Evolutionary conservation across 345 rosid genomes (phyloP).

Genomic region (Hevea brasiliensis): DNA sequence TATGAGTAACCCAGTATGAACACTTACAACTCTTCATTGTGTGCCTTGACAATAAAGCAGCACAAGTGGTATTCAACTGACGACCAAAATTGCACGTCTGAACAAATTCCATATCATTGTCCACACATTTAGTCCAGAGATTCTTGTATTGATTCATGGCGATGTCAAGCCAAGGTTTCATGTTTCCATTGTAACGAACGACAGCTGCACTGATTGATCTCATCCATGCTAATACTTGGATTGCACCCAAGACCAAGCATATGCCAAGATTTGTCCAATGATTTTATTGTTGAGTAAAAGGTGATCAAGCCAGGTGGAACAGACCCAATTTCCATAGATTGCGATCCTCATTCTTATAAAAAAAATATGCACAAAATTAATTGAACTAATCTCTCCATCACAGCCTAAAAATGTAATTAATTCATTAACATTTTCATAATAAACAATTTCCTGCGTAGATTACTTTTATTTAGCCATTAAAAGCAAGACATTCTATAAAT

Average conservation of each 20-base stretch:
- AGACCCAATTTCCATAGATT: constrained; percentile 69
- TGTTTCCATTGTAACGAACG: constrained; percentile 88
- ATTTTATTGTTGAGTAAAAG: constrained; percentile 78
- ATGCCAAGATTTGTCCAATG: constrained; percentile 91
- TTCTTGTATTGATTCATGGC: constrained; percentile 86
- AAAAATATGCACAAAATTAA: neutral
- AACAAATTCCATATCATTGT: constrained; percentile 43
- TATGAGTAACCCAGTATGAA: constrained; percentile 29
- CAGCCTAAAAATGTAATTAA: neutral
- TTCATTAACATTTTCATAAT: neutral
- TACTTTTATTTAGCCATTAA: neutral
- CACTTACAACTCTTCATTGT: constrained; percentile 29
- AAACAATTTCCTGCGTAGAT: neutral
- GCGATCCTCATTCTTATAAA: constrained; percentile 62
- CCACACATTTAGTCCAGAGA: constrained; percentile 91
- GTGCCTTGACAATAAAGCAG: constrained; percentile 25
- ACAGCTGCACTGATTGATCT: constrained; percentile 83
- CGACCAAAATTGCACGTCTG: constrained; percentile 57
- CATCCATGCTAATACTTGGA: constrained; percentile 77
- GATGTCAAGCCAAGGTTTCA: constrained; percentile 98
- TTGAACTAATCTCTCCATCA: constrained; percentile 5
- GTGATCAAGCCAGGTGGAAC: too few relatives aligned
- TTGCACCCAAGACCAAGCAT: constrained; percentile 91
- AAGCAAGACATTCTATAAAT: neutral
- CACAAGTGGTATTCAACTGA: constrained; percentile 37